Percentiles rank a stretch among this genome's conserved stretches.
Conservation (phyloP, 2,329 filamentous ascomycete genomes). For the Alternaria infectoria region DNA sequence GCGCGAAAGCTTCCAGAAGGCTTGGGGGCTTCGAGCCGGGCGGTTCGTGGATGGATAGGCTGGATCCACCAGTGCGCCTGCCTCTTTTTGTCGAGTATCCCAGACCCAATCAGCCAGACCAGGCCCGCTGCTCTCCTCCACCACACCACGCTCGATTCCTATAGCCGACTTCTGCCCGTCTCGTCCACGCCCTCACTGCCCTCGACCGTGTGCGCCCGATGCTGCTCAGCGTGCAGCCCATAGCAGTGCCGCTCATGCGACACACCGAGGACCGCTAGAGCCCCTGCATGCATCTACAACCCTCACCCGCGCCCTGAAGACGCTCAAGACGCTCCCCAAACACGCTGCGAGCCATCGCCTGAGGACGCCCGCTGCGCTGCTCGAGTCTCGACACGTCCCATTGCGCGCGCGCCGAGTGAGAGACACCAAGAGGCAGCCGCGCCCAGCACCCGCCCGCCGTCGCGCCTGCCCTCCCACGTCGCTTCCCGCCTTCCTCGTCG, state of each 20-base stretch:
- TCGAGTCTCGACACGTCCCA: not conserved
- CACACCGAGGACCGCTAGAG: constrained; percentile 24
- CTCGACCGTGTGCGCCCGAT: constrained; percentile 27
- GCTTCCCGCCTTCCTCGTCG: constrained; percentile 13
- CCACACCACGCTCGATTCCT: not conserved
- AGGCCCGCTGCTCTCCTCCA: constrained; percentile 17
- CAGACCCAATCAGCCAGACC: constrained; percentile 1
- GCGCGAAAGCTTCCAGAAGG: constrained; percentile 23
- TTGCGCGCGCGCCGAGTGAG: not conserved
- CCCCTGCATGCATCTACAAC: constrained; percentile 22
- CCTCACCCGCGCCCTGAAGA: not conserved
- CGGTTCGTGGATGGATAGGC: constrained; percentile 6
- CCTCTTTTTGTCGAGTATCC: constrained; percentile 16
- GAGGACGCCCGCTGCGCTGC: not conserved
- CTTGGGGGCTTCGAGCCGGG: constrained; percentile 15
- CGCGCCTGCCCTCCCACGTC: constrained; percentile 13
- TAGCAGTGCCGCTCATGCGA: constrained; percentile 42
- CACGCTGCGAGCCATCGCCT: not conserved
- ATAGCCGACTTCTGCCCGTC: constrained; percentile 6
- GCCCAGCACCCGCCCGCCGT: constrained; percentile 10
- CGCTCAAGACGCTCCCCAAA: not conserved
- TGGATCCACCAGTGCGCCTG: constrained; percentile 11
- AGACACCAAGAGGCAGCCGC: constrained; percentile 8
- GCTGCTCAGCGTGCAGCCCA: constrained; percentile 35
- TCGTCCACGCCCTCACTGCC: constrained; percentile 1